Evolutionary conservation across 306 rosid species (phyloP).

Genomic region (Aeschynomene evenia): DNA sequence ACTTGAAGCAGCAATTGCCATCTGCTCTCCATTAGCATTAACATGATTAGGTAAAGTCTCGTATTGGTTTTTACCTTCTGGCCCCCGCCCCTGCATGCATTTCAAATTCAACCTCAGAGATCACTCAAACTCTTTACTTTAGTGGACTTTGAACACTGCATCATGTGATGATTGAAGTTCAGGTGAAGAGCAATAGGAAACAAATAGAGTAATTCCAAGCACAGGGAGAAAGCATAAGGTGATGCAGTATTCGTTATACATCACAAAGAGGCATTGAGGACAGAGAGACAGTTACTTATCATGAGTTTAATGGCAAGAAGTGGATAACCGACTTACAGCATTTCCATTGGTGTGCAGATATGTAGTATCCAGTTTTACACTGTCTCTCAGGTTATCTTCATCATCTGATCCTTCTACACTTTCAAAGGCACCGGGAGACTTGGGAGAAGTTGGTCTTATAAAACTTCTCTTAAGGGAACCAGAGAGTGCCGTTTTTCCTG

Average conservation of each 20-base stretch:
- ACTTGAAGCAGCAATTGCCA: slow-evolving; percentile 65
- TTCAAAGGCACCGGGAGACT: slow-evolving; percentile 96
- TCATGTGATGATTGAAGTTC: slow-evolving; percentile 5
- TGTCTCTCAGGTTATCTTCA: slow-evolving; percentile 56
- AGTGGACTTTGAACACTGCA: background rate
- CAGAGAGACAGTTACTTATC: background rate
- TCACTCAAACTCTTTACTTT: slow-evolving; percentile 5
- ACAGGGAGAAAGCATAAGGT: background rate
- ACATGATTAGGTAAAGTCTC: slow-evolving; percentile 69
- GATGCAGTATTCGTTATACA: background rate
- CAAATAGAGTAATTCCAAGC: slow-evolving; percentile 1
- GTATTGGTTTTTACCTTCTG: slow-evolving; percentile 47
- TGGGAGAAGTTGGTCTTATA: slow-evolving; percentile 72
- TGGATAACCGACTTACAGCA: slow-evolving; percentile 55
- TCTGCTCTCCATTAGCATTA: slow-evolving; percentile 66
- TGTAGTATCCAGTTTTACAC: slow-evolving; percentile 44
- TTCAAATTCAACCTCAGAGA: slow-evolving; percentile 16
- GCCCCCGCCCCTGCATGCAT: slow-evolving; percentile 70
- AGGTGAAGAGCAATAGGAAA: background rate
- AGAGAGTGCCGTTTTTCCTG: slow-evolving; percentile 63
- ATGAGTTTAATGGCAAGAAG: slow-evolving; percentile 6
- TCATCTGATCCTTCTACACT: slow-evolving; percentile 93
- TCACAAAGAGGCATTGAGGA: background rate
- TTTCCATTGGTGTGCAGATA: slow-evolving; percentile 72
- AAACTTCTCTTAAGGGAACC: slow-evolving; percentile 56